Evolutionary conservation across 163 green algal genomes (phyloP), one percentile per base, ranked within the genome.

Genomic region (Scenedesmus sp.): DNA sequence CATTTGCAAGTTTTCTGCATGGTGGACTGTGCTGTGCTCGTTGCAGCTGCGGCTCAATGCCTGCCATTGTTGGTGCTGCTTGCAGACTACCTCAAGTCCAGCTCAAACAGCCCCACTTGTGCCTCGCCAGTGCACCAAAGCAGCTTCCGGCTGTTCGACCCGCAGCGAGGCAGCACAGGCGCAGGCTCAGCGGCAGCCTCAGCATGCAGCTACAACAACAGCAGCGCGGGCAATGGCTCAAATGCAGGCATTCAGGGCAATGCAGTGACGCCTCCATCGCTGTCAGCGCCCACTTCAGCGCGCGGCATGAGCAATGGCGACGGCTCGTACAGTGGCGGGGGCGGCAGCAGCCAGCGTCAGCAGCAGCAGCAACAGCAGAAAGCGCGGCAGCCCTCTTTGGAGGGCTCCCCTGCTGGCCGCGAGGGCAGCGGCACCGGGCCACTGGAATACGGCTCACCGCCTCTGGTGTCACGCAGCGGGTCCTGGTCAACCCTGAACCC

Each of bases 61-160:
- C 55, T 67, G 82, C n/a, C 52, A 16, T 88, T n/a, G 5, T 4
- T 34, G 26, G n/a, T 67, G 62, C 60, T 84, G 86, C 67, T 10
- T 85, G 87, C 87, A 91, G 87, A 86, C n/a, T 86, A 86, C 34
- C 34, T 46, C 57, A 88, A 92, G 23, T 92, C 88, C 79, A 67
- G 52, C 55, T 70, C 13, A 6, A 83, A 55, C 86, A 92, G 74
- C 76, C 59, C 62, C 57, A 90, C 62, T 6, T 83, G 57, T 46
- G 23, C 18, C 34, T 77, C 52, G 7, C n/a, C 13, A 34, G 87
- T 55, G 67, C 46, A 55, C 20, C 15, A 56, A 13, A 74, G 67
- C 73, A 91, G 74, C 87, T 54, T 34, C 87, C 10, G 74, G 5
- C 23, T 59, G 23, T 55, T 34, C 54, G 66, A 60, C 46, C 66